Evolutionary conservation across 345 rosid species (phyloP), one percentile per base, ranked within the genome.

Genomic region (Eucalyptus cloeziana): DNA sequence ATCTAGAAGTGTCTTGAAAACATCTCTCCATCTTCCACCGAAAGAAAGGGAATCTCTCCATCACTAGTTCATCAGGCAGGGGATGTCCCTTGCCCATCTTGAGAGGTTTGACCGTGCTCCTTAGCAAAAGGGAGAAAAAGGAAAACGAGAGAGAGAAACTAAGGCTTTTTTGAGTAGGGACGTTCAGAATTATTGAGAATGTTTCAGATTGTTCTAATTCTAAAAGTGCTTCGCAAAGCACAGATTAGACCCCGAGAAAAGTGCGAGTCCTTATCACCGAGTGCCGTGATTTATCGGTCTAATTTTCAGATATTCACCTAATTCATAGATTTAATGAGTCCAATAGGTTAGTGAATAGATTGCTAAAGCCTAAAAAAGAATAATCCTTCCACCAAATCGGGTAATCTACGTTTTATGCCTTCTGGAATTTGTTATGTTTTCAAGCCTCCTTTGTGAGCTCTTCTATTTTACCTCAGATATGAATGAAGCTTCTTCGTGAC

Each of bases 351-450:
- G 37, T 13, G 13, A 33, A 69, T 33, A 14, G 1, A 64, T n/a
- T 64, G 21, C 5, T n/a, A 15, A n/a, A n/a, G 16, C 10, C 10
- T 15, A 64, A n/a, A n/a, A 64, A 1, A 1, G 15, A 11, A 27
- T 30, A 60, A 30, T 12, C 67, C 31, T 64, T 64, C 21, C 71
- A 64, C 9, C 3, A n/a, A 30, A 64, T 13, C 37, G 10, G 17
- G 3, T n/a, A 16, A 31, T 6, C 71, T 30, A 64, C n/a, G 2
- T 4, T 3, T 16, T 0, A n/a, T n/a, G 10, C 10, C 40, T 64
- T 64, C 33, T n/a, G 1, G 76, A n/a, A 64, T 64, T 64, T 64
- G 40, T 14, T 64, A 64, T 64, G 21, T 64, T 14, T 64, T 62
- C 69, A 30, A 62, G 69, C 31, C 69, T 62, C 8, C 15, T 62